These are phyloP conservation scores for Botrytis aclada DNA, from an alignment of 2,329 filamentous ascomycete species.

Conservation along the genomic window DNA sequence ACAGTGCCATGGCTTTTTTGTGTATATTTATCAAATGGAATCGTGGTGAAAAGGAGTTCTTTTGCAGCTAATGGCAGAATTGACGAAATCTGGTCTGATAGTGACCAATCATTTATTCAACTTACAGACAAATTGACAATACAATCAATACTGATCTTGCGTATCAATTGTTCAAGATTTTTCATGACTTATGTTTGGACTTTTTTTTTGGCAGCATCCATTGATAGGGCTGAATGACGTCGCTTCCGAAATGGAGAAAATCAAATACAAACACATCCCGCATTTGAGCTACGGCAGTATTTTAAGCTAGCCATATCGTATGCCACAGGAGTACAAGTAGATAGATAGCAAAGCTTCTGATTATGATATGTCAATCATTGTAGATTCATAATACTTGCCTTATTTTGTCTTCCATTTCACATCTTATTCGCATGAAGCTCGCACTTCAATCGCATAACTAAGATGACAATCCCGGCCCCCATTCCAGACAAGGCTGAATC, in stretches of 20 bases:
- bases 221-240: constrained; percentile 15
- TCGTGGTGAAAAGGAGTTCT: not conserved
- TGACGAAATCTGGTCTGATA: not conserved
- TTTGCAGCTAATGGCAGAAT: not conserved
- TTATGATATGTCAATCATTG: not conserved
- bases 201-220: not conserved
- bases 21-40: not conserved
- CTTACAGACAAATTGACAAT: too few relatives aligned
- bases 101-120: not conserved
- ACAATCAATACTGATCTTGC: too few relatives aligned
- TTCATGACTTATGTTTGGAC: not conserved
- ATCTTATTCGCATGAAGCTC: not conserved
- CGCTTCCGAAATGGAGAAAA: constrained; percentile 12
- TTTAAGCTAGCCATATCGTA: not conserved
- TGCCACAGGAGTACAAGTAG: not conserved
- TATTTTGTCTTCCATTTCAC: not conserved
- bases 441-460: not conserved
- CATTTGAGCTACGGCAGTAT: not conserved
- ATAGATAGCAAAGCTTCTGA: not conserved
- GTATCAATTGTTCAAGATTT: not conserved
- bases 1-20: not conserved
- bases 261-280: not conserved
- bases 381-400: not conserved
- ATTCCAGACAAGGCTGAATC: constrained; percentile 38
- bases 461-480: constrained; percentile 17